phyloP scores from a whole-genome alignment of 148 eudicot genomes.

The Simmondsia chinensis region DNA sequence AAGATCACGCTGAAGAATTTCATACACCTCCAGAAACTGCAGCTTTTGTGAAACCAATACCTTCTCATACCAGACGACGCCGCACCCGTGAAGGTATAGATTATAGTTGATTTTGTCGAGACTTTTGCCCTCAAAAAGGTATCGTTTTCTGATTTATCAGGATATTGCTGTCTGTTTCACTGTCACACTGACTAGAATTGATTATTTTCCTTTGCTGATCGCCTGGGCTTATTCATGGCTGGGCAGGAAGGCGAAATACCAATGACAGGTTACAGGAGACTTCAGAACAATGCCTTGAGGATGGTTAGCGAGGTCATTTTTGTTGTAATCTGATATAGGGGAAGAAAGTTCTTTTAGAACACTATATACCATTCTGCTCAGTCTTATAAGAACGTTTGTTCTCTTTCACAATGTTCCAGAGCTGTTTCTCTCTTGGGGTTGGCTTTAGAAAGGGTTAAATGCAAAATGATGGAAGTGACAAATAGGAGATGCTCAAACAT shows the following conservation, averaged over 20 bases:
- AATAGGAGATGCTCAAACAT: conserved; percentile 65
- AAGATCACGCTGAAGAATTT: conserved; percentile 16
- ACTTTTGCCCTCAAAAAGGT: conserved; percentile 33
- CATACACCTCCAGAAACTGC: conserved; percentile 27
- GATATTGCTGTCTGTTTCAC: neutral
- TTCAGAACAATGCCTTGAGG: too few species aligned
- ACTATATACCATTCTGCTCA: neutral
- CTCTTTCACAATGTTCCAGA: conserved; percentile 32
- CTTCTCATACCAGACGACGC: conserved; percentile 22
- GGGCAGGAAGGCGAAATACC: too few species aligned
- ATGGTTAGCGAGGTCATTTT: too few species aligned
- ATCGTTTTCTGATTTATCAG: neutral
- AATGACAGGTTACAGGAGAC: too few species aligned
- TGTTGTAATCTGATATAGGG: conserved; percentile 2
- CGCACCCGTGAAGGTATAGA: conserved; percentile 18
- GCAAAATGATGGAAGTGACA: conserved; percentile 53
- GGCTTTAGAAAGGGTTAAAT: conserved; percentile 60
- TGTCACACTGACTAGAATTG: neutral
- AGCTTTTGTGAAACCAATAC: conserved; percentile 12
- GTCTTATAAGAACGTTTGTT: conserved; percentile 6
- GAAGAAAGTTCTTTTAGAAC: too few species aligned
- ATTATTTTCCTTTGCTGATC: neutral
- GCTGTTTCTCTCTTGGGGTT: conserved; percentile 46
- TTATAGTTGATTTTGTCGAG: conserved; percentile 22
- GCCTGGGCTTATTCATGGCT: conserved; percentile 4